Conservation (phyloP, 2,329 filamentous ascomycete species). For the Trichoderma aggressivum region DNA sequence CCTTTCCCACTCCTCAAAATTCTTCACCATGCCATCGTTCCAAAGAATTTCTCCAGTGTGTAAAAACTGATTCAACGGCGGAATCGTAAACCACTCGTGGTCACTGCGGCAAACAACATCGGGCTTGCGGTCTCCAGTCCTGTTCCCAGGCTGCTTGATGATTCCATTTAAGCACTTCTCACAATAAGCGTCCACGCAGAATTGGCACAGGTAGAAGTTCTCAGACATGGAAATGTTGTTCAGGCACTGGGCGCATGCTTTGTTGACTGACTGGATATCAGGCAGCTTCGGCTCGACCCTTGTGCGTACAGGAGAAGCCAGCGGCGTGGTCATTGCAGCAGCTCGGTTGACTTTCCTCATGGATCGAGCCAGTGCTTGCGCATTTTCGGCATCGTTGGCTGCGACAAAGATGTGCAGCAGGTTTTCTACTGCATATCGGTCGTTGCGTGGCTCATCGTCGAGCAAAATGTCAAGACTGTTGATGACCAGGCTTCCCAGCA, state of each 20-base stretch:
- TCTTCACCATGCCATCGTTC: slow-evolving; percentile 29
- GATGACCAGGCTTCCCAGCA: slow-evolving; percentile 34
- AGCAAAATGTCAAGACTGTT: slow-evolving; percentile 39
- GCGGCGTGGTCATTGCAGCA: slow-evolving; percentile 27
- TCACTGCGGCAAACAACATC: slow-evolving; percentile 36
- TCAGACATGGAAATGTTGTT: slow-evolving; percentile 32
- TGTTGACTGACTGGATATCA: slow-evolving; percentile 33
- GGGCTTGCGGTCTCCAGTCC: slow-evolving; percentile 28
- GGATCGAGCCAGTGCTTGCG: slow-evolving; percentile 37
- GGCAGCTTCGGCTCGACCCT: slow-evolving; percentile 37
- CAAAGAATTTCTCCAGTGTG: slow-evolving; percentile 40
- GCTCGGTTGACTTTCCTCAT: slow-evolving; percentile 36
- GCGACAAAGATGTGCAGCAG: slow-evolving; percentile 40
- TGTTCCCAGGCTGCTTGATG: slow-evolving; percentile 32
- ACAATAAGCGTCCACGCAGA: slow-evolving; percentile 41
- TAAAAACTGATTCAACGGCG: slow-evolving; percentile 33
- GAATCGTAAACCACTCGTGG: slow-evolving; percentile 40
- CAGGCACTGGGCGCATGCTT: slow-evolving; percentile 40
- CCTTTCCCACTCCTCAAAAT: slow-evolving; percentile 37
- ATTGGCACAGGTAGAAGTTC: slow-evolving; percentile 36
- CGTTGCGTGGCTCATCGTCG: slow-evolving; percentile 41
- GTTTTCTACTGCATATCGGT: slow-evolving; percentile 42
- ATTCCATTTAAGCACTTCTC: slow-evolving; percentile 31
- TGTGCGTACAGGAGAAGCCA: slow-evolving; percentile 29
- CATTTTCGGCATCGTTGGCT: slow-evolving; percentile 36